Base-by-base conservation (phyloP, 129 eudicot species). In the Rutidosis leptorrhynchoides region DNA sequence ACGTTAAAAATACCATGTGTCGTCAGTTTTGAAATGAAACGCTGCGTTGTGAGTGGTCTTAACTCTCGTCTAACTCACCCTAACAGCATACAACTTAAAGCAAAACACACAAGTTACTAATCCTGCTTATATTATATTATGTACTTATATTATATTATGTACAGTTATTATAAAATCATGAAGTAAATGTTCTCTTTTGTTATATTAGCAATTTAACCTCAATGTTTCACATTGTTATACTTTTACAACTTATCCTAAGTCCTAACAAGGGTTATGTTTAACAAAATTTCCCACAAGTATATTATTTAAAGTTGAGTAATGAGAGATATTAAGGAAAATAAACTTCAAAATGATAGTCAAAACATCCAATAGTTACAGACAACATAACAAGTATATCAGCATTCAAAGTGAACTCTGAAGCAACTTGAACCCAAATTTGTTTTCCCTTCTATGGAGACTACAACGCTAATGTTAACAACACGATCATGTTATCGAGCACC, bases 381-480 rank as follows among this genome's bases (percentile, higher is more conserved):
- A 75, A 75, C 77, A 75, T 51, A 52, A 61, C 20, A 69, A 26
- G 28, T 60, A 73, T 83, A 78, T 33, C 72, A 73, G 58, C 78
- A 74, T 46, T 20, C 61, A 69, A n/a, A n/a, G n/a, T 53, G 7
- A 65, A 46, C 9, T 62, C 28, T 66, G 24, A 74, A 74, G 73
- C 78, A 67, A 70, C 40, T 49, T 46, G 28, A 72, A 62, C 65
- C 69, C 74, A 75, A 74, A 52, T 69, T 60, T 76, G 84, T 74
- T 65, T 70, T 67, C 45, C 54, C 71, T 58, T 57, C 37, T 57
- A 75, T 49, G 82, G 65, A 60, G 54, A 67, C 35, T 28, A 52
- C 58, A 45, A 58, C 48, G 28, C 25, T 16, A 55, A 72, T 51
- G 28, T 58, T 16, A 6, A 45, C 63, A 56, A 19, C 15, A 61